A percentile compares a stretch with the other conserved stretches of the same genome.
Evolutionary conservation across 345 rosid species (phyloP).

Genomic region (Brassica cretica): DNA sequence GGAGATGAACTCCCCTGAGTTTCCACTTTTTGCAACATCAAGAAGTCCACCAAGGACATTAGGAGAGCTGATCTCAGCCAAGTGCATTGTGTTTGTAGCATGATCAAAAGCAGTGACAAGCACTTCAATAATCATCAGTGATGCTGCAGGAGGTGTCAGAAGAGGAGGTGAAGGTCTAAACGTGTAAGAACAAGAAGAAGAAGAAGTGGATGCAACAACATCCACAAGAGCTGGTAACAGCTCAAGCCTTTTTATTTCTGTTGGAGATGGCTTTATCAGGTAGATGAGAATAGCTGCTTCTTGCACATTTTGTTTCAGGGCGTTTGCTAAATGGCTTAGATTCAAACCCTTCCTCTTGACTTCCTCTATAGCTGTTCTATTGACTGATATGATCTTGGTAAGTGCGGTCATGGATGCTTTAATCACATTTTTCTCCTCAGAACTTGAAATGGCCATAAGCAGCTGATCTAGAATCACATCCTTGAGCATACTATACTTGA

Average conservation of each 20-base stretch:
- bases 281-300: slow-evolving; percentile 82
- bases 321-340: slow-evolving; percentile 62
- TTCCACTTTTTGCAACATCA: slow-evolving; percentile 56
- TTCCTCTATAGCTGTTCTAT: slow-evolving; percentile 58
- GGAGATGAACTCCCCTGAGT: slow-evolving; percentile 55
- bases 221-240: slow-evolving; percentile 78
- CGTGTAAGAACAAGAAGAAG: slow-evolving; percentile 44
- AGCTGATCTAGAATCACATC: slow-evolving; percentile 76
- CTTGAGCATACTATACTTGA: slow-evolving; percentile 62
- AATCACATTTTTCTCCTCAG: slow-evolving; percentile 64
- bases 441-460: slow-evolving; percentile 63
- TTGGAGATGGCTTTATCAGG: slow-evolving; percentile 77
- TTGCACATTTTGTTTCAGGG: slow-evolving; percentile 70
- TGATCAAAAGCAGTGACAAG: slow-evolving; percentile 78
- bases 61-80: slow-evolving; percentile 77
- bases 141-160: slow-evolving; percentile 79
- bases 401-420: slow-evolving; percentile 71
- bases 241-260: slow-evolving; percentile 76
- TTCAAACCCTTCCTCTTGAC: slow-evolving; percentile 71
- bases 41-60: slow-evolving; percentile 59
- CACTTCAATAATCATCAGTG: slow-evolving; percentile 86
- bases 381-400: slow-evolving; percentile 57
- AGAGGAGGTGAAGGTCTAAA: slow-evolving; percentile 41
- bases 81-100: slow-evolving; percentile 64
- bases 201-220: slow-evolving; percentile 51